Percentiles rank a stretch among this genome's conserved stretches.
These are phyloP conservation scores for Lasiodiplodia gonubiensis DNA, from an alignment of 2,329 filamentous ascomycete genomes.

Conservation along the genomic window DNA sequence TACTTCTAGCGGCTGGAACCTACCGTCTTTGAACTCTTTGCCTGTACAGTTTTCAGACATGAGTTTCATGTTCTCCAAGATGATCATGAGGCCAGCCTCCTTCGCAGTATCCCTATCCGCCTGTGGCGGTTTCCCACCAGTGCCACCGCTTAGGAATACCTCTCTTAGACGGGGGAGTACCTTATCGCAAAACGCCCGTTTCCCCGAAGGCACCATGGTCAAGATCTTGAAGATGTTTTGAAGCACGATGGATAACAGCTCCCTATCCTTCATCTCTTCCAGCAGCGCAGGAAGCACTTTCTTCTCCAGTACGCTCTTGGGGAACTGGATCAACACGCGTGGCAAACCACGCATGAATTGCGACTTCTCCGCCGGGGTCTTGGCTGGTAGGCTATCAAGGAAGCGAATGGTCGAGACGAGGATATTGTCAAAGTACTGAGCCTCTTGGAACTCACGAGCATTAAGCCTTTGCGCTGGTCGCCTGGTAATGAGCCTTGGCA, in stretches of 20 bases:
- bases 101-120: constrained; percentile 78
- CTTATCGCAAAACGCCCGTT: constrained; percentile 80
- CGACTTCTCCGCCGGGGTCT: constrained; percentile 87
- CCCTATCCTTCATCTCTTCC: constrained; percentile 92
- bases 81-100: constrained; percentile 88
- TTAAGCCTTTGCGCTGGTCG: constrained; percentile 86
- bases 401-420: constrained; percentile 96
- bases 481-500: constrained; percentile 85
- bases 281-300: constrained; percentile 88
- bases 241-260: constrained; percentile 81
- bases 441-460: constrained; percentile 90
- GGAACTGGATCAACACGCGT: constrained; percentile 88
- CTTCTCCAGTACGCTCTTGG: constrained; percentile 90
- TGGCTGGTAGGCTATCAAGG: constrained; percentile 86
- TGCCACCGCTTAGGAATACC: constrained; percentile 70
- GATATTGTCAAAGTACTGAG: constrained; percentile 95
- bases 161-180: constrained; percentile 85
- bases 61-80: constrained; percentile 80
- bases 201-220: constrained; percentile 75
- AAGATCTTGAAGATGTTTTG: constrained; percentile 94
- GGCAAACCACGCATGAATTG: constrained; percentile 89
- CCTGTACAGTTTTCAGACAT: constrained; percentile 83
- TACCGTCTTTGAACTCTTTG: constrained; percentile 93
- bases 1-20: constrained; percentile 38
- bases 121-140: constrained; percentile 52